Base-by-base conservation (phyloP, 768 basidiomycete species). In the Suillus brevipes region DNA sequence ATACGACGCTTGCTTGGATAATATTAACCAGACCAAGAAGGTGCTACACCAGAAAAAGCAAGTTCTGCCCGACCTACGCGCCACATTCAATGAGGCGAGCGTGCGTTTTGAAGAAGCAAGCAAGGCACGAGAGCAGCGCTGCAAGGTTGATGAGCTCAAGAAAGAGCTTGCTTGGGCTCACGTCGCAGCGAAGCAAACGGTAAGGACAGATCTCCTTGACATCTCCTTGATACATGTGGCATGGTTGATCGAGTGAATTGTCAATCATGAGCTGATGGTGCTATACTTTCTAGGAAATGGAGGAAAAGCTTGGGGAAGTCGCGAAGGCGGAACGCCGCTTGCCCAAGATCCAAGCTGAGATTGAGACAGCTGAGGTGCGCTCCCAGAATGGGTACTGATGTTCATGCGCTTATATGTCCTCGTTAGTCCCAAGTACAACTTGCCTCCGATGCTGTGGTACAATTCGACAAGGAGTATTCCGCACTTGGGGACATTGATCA, bases 151-250 rank as follows among this genome's bases (percentile, higher is more conserved):
- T 42, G 87, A 89, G 40, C 78, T 94, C 60, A 90, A 90, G 81
- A 87, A 85, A 67, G 91, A 95, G 75, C 77, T 92, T 23, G 94
- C 94, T 4, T 97, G 96, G 95, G 85, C 94, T 16, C 90, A 92
- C 70, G 91, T 97, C 25, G 82, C 80, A 16, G 77, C 78, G 10
- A 95, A 95, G 73, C 83, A 92, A 74, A 76, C 79, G 57, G 92
- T 88, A 71, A 64, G 87, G 37, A 23, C 31, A 37, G 10, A 42
- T 53, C 43, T 34, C 4, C 23, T 49, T 49, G 8, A 36, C 62
- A 18, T 37, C 8, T 12, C 49, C 1, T 56, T 55, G n/a, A 18
- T n/a, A 63, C 28, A 3, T 6, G 36, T 62, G 6, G 31, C 12
- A 8, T 59, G 56, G 18, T 36, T 43, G 31, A 8, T 16, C 37